A percentile compares a stretch with the other conserved stretches of the same genome.
Evolutionary conservation across 2,329 filamentous ascomycete genomes (phyloP).

Genomic region (Parastagonospora nodorum): DNA sequence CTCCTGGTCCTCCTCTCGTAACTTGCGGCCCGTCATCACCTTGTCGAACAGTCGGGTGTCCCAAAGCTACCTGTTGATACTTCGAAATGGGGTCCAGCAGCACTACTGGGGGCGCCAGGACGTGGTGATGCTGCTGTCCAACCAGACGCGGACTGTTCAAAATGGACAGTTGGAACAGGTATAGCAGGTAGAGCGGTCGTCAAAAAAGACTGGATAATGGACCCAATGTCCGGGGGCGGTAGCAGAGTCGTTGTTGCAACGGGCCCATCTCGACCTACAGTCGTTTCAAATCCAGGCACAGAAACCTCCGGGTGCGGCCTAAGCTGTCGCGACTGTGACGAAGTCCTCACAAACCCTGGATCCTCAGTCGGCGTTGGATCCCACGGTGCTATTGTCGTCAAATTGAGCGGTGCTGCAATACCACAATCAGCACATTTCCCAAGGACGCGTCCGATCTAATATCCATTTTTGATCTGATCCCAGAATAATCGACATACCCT

Average conservation of each 20-base stretch:
- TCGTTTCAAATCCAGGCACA: not conserved
- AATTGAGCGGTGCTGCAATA: constrained; percentile 4
- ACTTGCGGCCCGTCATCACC: not conserved
- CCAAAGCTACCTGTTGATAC: not conserved
- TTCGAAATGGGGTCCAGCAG: not conserved
- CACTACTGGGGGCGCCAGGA: not conserved
- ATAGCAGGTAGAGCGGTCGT: not conserved
- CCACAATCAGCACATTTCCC: constrained; percentile 1
- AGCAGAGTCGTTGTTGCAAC: not conserved
- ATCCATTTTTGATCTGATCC: not conserved
- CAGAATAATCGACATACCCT: too few relatives aligned
- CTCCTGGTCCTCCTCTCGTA: not conserved
- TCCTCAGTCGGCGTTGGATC: not conserved
- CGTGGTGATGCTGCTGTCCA: not conserved
- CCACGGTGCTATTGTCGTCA: not conserved
- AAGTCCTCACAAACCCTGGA: not conserved
- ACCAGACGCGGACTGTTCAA: not conserved
- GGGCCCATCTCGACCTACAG: not conserved
- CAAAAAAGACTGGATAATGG: constrained; percentile 1
- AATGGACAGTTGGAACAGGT: not conserved
- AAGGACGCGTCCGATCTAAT: not conserved
- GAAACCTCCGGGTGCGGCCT: constrained; percentile 3
- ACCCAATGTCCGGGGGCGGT: not conserved
- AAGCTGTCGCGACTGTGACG: not conserved
- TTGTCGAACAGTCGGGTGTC: not conserved